These are phyloP conservation scores for Tilletia setariae DNA, from an alignment of 1,284 basidiomycete species.

Conservation along the genomic window DNA sequence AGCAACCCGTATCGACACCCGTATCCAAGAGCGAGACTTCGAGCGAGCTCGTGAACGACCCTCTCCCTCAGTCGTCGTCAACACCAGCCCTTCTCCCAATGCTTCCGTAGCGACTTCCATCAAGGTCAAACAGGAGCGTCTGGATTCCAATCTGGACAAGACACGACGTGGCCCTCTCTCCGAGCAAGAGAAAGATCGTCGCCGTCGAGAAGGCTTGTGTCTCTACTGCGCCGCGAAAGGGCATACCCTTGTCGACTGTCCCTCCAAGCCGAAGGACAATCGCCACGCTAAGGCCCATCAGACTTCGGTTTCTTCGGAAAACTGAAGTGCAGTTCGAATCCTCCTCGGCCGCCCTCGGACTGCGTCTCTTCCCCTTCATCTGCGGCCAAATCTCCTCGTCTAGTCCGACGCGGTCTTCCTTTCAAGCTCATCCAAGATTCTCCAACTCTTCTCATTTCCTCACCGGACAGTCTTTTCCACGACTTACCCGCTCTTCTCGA, in stretches of 20 bases:
- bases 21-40: neutral
- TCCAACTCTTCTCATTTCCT: neutral
- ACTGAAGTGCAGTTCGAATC: conserved; percentile 4
- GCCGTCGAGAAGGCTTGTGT: neutral
- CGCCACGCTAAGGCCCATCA: neutral
- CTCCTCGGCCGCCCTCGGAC: neutral
- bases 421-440: conserved; percentile 5
- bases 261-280: neutral
- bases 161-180: too few species aligned
- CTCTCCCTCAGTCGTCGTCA: too few species aligned
- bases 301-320: neutral
- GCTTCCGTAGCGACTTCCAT: too few species aligned
- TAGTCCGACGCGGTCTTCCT: too few species aligned
- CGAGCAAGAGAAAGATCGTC: neutral
- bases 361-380: neutral
- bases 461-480: neutral
- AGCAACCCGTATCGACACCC: too few species aligned
- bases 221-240: neutral
- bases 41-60: too few species aligned
- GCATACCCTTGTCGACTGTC: neutral
- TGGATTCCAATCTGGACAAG: too few species aligned
- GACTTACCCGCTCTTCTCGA: neutral
- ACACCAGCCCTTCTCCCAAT: too few species aligned
- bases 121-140: too few species aligned
- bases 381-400: neutral